Evolutionary conservation across 202 grass and related monocot genomes (phyloP).

Genomic region (Carex arenaria): DNA sequence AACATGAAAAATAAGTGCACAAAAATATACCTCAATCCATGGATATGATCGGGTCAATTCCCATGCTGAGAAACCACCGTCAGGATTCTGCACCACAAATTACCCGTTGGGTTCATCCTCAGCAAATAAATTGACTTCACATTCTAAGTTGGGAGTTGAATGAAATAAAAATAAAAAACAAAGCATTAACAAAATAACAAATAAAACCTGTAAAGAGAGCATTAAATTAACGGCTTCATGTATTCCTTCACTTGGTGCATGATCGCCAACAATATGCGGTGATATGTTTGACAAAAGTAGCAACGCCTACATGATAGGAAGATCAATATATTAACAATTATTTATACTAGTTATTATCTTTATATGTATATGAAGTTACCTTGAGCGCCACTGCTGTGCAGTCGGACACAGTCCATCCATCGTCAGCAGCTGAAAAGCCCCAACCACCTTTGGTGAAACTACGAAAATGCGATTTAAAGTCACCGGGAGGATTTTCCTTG

Average conservation of each 20-base stretch:
- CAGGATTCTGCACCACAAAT: constrained; percentile 37
- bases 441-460: constrained; percentile 63
- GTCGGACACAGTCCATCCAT: constrained; percentile 62
- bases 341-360: neutral
- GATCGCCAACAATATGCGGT: constrained; percentile 28
- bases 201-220: constrained; percentile 55
- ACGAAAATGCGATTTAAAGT: constrained; percentile 39
- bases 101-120: neutral
- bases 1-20: neutral
- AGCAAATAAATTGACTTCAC: neutral
- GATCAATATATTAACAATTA: neutral
- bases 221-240: constrained; percentile 50
- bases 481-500: constrained; percentile 45
- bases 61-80: constrained; percentile 64
- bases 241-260: constrained; percentile 27
- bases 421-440: constrained; percentile 51
- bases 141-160: too few relatives aligned
- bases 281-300: constrained; percentile 51
- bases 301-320: constrained; percentile 38
- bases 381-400: constrained; percentile 73
- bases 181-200: neutral
- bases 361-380: constrained; percentile 22
- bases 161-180: neutral
- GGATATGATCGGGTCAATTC: constrained; percentile 58
- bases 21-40: constrained; percentile 49